Evolutionary conservation across 1,284 basidiomycete genomes (phyloP).

Genomic region (Tilletia walkeri): DNA sequence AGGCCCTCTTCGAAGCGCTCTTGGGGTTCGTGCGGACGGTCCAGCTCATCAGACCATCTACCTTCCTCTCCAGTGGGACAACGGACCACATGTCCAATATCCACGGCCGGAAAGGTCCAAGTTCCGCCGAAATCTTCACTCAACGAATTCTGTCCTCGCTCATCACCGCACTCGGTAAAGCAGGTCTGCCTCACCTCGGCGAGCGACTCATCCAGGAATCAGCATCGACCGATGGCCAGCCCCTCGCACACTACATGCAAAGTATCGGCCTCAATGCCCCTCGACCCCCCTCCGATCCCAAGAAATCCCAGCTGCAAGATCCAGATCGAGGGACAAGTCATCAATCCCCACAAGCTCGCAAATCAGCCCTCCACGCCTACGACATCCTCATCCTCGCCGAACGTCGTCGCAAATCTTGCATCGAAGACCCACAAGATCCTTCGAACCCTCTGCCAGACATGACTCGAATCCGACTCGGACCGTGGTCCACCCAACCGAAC

Average conservation of each 20-base stretch:
- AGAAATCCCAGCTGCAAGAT: too few relatives aligned
- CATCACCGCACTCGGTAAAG: conserved; percentile 6
- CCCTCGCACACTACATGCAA: not conserved
- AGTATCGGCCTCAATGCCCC: not conserved
- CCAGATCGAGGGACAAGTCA: too few relatives aligned
- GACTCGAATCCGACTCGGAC: not conserved
- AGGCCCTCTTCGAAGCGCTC: not conserved
- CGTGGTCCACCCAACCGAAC: not conserved
- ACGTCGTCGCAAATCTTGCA: too few relatives aligned
- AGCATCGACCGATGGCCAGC: not conserved
- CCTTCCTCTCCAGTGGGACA: not conserved
- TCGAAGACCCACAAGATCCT: not conserved
- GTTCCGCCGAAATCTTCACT: not conserved
- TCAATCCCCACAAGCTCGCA: too few relatives aligned
- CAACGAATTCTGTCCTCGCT: not conserved
- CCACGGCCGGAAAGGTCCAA: too few relatives aligned
- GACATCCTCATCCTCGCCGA: too few relatives aligned
- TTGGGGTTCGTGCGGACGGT: not conserved
- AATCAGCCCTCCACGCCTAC: too few relatives aligned
- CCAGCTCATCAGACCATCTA: not conserved
- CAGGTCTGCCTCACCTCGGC: not conserved
- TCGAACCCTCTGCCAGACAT: not conserved
- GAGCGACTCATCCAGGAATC: not conserved
- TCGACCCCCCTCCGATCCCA: not conserved
- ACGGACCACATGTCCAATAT: too few relatives aligned